Evolutionary conservation across 208 protist species (phyloP), one percentile per base, ranked within the genome.

Genomic region (Leishmania gerbilli): DNA sequence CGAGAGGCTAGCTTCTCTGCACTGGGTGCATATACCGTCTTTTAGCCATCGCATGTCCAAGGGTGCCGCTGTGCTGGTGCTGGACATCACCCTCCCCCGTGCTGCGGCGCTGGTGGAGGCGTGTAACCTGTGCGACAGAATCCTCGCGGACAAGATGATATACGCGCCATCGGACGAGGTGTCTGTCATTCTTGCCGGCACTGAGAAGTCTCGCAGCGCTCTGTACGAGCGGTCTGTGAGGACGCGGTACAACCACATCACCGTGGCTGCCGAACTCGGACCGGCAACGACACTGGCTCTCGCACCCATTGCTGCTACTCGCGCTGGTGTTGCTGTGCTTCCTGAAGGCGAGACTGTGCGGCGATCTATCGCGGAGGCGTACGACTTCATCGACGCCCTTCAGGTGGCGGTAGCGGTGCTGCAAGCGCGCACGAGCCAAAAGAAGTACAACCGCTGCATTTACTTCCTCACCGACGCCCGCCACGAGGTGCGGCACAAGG

Each of bases 391-490:
- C 6, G 96, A 99, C 65, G 91, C 93, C 2, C 79, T 99, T 3
- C 79, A 89, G 37, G 91, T 98, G 21, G 95, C 90, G 53, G 87
- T 87, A 42, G 84, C 96, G 19, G 49, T 98, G 56, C 81, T 98
- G 37, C 79, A 92, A n/a, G 87, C 87, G 42, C 80, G 87, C 47
- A 89, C 84, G 1, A 72, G 55, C 27, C 88, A 88, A 9, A 90
- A 85, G 40, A 89, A 89, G 74, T 96, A 90, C 77, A 71, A 79
- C n/a, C 90, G 94, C 31, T 76, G 89, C 77, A 91, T 99, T 31
- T 98, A 96, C 81, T 81, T 98, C 27, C 64, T 98, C 53, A 98
- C 96, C 0, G 95, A 98, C 51, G 92, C 92, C 2, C 81, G 83
- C n/a, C 86, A 92, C 55, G 84, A 85, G 13, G 95, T 98, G 31